Evolutionary conservation across 495 filamentous ascomycete genomes (phyloP).

Genomic region (Cetradonia linearis): DNA sequence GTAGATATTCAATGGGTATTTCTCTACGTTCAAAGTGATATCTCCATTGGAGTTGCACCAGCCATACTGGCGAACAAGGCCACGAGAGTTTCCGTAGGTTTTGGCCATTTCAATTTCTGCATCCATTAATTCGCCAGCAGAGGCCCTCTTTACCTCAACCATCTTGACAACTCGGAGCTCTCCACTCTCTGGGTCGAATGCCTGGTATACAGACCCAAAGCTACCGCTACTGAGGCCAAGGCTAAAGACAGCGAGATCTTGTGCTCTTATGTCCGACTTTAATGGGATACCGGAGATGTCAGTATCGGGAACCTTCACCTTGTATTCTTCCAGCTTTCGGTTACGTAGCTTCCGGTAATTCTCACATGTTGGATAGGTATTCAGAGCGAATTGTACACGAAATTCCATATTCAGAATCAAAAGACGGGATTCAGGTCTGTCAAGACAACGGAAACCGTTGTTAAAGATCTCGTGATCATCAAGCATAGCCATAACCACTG

Average conservation of each 20-base stretch:
- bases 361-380: not conserved
- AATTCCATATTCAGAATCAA: not conserved
- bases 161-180: not conserved
- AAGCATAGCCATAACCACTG: not conserved
- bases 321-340: not conserved
- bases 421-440: not conserved
- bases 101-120: not conserved
- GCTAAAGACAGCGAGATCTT: not conserved
- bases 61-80: not conserved
- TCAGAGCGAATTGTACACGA: not conserved
- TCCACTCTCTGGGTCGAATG: not conserved
- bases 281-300: not conserved
- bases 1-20: not conserved
- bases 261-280: not conserved
- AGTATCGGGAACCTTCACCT: not conserved
- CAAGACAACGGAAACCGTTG: not conserved
- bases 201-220: not conserved
- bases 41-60: not conserved
- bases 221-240: not conserved
- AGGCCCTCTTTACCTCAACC: not conserved
- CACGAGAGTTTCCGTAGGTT: not conserved
- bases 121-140: not conserved
- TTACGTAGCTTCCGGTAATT: not conserved
- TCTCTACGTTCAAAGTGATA: rapidly evolving
- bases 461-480: not conserved